Percentiles rank a stretch among this genome's conserved stretches.
Evolutionary conservation across 306 rosid species (phyloP).

Genomic region (Astragalus glycyphyllos): DNA sequence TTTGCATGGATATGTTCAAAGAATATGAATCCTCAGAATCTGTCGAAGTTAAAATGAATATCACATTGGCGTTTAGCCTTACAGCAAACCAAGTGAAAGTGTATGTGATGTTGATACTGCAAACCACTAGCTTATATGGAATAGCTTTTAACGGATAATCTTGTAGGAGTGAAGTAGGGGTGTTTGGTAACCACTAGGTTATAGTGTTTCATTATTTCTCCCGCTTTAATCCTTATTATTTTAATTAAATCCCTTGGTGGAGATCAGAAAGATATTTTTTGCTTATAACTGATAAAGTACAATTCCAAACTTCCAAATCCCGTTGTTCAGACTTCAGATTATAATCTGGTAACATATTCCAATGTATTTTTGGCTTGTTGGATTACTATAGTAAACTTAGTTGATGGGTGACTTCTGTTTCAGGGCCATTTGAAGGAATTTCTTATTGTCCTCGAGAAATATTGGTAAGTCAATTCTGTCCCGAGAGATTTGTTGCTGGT

Average conservation of each 20-base stretch:
- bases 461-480: constrained; percentile 57
- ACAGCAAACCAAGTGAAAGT: constrained; percentile 1
- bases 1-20: constrained; percentile 4
- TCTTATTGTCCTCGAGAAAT: constrained; percentile 75
- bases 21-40: constrained; percentile 15
- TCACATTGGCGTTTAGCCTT: neutral
- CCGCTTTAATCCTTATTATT: no score
- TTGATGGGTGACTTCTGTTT: constrained; percentile 37
- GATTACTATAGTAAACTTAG: constrained; percentile 22
- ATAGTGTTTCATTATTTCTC: no score
- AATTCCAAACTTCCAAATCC: constrained; percentile 8
- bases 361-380: constrained; percentile 7
- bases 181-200: no score
- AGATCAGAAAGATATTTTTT: constrained; percentile 1
- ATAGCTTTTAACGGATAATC: no score
- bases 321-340: constrained; percentile 3
- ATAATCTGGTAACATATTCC: constrained; percentile 23
- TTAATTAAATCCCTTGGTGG: neutral
- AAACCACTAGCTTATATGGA: no score
- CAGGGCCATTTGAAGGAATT: constrained; percentile 86
- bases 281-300: neutral
- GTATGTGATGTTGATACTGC: neutral
- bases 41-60: neutral
- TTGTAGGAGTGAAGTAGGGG: no score
- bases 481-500: constrained; percentile 31